These are phyloP conservation scores for Pleurotus platypus DNA, from an alignment of 768 basidiomycete species.

Conservation along the genomic window DNA sequence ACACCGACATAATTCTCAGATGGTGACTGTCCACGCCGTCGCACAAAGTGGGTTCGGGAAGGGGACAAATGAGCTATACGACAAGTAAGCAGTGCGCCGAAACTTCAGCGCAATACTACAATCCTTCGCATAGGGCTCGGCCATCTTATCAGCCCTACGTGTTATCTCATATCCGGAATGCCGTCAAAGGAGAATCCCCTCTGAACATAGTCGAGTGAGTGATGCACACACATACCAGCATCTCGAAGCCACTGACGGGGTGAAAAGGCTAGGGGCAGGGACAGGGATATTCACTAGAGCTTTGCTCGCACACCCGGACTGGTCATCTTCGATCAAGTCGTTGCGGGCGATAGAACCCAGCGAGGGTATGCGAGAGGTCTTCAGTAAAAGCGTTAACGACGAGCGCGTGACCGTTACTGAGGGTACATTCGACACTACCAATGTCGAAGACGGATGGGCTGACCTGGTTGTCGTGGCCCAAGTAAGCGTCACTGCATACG, in stretches of 20 bases:
- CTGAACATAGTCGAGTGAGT: constrained; percentile 72
- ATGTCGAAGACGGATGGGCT: constrained; percentile 64
- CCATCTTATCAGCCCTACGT: constrained; percentile 77
- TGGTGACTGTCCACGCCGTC: constrained; percentile 52
- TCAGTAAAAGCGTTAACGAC: constrained; percentile 53
- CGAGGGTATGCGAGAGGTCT: constrained; percentile 78
- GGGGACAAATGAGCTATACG: constrained; percentile 84
- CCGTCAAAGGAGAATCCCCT: constrained; percentile 31
- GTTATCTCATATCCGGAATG: constrained; percentile 54
- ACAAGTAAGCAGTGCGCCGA: constrained; percentile 42
- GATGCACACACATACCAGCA: not conserved
- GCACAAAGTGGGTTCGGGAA: constrained; percentile 73
- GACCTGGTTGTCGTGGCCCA: constrained; percentile 79
- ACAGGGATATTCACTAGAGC: constrained; percentile 90
- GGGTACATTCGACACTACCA: constrained; percentile 68
- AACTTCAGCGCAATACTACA: not conserved
- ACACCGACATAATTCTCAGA: constrained; percentile 11
- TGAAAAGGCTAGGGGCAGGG: constrained; percentile 69
- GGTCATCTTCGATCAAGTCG: constrained; percentile 43
- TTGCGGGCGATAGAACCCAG: constrained; percentile 82
- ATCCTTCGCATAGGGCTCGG: constrained; percentile 48
- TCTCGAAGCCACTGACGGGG: constrained; percentile 3
- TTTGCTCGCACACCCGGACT: constrained; percentile 60
- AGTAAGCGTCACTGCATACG: constrained; percentile 28
- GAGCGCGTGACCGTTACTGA: constrained; percentile 49